Evolutionary conservation across 257 asterid species (phyloP), one percentile per base, ranked within the genome.

Genomic region (Nyctanthes arbortristis): DNA sequence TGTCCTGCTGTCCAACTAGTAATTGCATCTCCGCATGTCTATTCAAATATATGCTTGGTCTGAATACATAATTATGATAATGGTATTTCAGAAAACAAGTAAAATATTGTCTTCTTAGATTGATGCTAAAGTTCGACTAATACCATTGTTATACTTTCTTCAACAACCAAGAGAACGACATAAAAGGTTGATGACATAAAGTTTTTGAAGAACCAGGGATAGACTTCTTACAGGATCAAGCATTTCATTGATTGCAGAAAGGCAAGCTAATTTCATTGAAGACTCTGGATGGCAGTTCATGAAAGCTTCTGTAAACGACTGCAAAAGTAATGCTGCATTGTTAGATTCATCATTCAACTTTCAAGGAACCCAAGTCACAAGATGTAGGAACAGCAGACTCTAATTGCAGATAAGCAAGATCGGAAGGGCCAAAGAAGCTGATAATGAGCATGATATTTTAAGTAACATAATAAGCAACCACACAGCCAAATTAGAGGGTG

Each of bases 271-370:
- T 79, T 87, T 93, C 81, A 84, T 61, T 30, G 85, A 75, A 67
- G 96, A 84, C 61, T 76, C 88, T 62, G 90, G 84, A 49, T 70
- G 80, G 75, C 88, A 87, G 68, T 73, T 83, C 89, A 65, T 78
- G 84, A 87, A 87, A 74, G 73, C 81, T 63, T 69, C 82, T 58
- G 87, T 87, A 75, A 93, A 89, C 65, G 90, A 96, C 96, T 91
- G 88, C 81, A 79, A 68, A 6, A 43, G 56, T 60, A 76, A 45
- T 35, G 72, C 66, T 35, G 12, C n/a, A n/a, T 39, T 16, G 35
- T 54, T 34, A 29, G 14, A 35, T n/a, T n/a, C n/a, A n/a, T n/a
- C n/a, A 35, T n/a, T 7, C 30, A 61, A 33, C 30, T 49, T 4
- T 33, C 25, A 2, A 20, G 18, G 31, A 70, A 7, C 6, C 10